Conservation (phyloP, 2,329 filamentous ascomycete species). For the Pseudogymnoascus sp. region DNA sequence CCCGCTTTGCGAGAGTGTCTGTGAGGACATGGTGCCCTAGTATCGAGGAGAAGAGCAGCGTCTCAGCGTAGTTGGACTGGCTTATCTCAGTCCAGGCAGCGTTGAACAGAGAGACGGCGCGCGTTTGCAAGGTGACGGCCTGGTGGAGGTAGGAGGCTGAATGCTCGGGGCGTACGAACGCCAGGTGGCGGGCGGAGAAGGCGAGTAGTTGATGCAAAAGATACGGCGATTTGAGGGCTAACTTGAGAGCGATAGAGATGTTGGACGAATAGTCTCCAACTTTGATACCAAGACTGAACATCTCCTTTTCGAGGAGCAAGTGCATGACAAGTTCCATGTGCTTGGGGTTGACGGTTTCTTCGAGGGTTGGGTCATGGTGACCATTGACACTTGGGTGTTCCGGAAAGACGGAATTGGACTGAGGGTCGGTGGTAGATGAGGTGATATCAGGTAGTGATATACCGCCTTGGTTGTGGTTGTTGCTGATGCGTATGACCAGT, state of each 20-base stretch:
- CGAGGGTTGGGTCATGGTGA: not conserved
- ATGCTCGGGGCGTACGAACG: conserved; percentile 21
- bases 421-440: not conserved
- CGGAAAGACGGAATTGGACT: not conserved
- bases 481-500: not conserved
- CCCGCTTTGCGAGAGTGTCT: conserved; percentile 25
- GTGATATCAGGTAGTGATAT: not conserved
- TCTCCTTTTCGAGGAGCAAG: conserved; percentile 18
- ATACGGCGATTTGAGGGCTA: conserved; percentile 25
- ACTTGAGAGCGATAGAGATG: conserved; percentile 19
- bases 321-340: conserved; percentile 32
- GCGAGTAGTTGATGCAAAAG: conserved; percentile 31
- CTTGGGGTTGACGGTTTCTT: conserved; percentile 24
- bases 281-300: conserved; percentile 23
- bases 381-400: not conserved
- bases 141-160: conserved; percentile 21
- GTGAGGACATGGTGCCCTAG: conserved; percentile 30
- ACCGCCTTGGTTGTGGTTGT: not conserved
- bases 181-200: conserved; percentile 30
- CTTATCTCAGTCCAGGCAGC: conserved; percentile 18
- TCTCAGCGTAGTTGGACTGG: conserved; percentile 26
- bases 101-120: conserved; percentile 24
- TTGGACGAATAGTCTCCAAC: conserved; percentile 15
- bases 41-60: conserved; percentile 29
- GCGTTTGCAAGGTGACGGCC: conserved; percentile 28